These are phyloP conservation scores for Nemophila menziesii DNA, from an alignment of 257 asterid species.

Conservation along the genomic window DNA sequence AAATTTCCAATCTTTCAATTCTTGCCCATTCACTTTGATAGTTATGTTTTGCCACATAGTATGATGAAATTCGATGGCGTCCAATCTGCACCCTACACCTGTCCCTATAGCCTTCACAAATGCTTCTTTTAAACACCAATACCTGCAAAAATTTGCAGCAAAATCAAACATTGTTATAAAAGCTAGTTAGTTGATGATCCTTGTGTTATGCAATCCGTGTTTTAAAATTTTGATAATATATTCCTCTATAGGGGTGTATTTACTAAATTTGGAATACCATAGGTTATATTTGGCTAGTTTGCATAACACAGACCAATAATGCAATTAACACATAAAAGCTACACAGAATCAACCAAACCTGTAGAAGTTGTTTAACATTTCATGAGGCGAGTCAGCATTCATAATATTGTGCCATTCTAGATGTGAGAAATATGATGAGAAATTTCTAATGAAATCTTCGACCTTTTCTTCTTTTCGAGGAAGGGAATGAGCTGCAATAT, in stretches of 20 bases:
- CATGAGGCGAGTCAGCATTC: constrained; percentile 37
- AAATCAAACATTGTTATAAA: not conserved
- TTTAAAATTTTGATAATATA: too few species aligned
- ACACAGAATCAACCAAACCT: constrained; percentile 26
- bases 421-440: constrained; percentile 56
- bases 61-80: constrained; percentile 67
- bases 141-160: constrained; percentile 35
- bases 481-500: constrained; percentile 45
- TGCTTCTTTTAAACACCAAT: constrained; percentile 96
- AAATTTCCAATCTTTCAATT: constrained; percentile 73
- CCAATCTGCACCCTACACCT: constrained; percentile 65
- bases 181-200: too few species aligned
- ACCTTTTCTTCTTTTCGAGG: constrained; percentile 71
- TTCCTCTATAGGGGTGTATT: too few species aligned
- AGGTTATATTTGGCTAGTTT: too few species aligned
- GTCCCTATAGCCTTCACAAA: constrained; percentile 78
- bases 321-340: not conserved
- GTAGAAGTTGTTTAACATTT: constrained; percentile 50
- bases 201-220: too few species aligned
- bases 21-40: constrained; percentile 55
- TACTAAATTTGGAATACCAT: too few species aligned
- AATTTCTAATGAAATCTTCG: constrained; percentile 36
- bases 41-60: constrained; percentile 48
- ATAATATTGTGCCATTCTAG: constrained; percentile 56
- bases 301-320: too few species aligned